These are phyloP conservation scores for Yamadazyma kanchanaburiensis DNA, from an alignment of 1,139 yeast species.

Conservation along the genomic window DNA sequence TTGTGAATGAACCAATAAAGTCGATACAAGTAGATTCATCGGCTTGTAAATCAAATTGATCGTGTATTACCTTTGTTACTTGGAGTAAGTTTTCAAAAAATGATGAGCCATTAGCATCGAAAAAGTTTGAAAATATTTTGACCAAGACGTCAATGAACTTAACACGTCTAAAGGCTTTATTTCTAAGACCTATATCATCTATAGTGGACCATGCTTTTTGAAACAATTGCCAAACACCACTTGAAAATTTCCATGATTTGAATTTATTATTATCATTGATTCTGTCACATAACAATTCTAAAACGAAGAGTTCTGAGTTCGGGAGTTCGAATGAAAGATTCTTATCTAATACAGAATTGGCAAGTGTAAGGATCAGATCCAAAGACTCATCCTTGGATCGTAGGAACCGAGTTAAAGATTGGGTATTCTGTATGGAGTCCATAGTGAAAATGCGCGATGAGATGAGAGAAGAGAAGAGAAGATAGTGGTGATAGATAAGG, in stretches of 20 bases:
- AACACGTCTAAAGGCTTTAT: constrained; percentile 33
- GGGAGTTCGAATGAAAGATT: constrained; percentile 54
- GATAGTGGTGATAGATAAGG: too few species aligned
- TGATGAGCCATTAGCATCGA: constrained; percentile 4
- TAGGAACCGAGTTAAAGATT: constrained; percentile 59
- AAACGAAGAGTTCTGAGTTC: constrained; percentile 52
- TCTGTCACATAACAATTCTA: constrained; percentile 67
- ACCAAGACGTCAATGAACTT: constrained; percentile 18
- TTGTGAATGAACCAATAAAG: constrained; percentile 11
- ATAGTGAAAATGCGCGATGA: constrained; percentile 11
- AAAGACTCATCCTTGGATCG: constrained; percentile 53
- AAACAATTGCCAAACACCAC: constrained; percentile 48
- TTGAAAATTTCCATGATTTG: constrained; percentile 37
- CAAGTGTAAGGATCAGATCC: constrained; percentile 39
- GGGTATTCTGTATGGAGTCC: constrained; percentile 42
- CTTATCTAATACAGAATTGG: constrained; percentile 39
- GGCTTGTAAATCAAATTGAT: constrained; percentile 26
- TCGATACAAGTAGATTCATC: constrained; percentile 24
- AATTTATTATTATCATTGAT: constrained; percentile 46
- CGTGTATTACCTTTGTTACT: constrained; percentile 15
- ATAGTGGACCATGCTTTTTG: constrained; percentile 9
- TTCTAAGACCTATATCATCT: constrained; percentile 11
- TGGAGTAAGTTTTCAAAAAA: constrained; percentile 14
- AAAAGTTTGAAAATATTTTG: constrained; percentile 13
- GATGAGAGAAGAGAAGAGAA: constrained; percentile 5